Base-by-base conservation (phyloP, 495 filamentous ascomycete genomes). In the Haplographium delicatum region DNA sequence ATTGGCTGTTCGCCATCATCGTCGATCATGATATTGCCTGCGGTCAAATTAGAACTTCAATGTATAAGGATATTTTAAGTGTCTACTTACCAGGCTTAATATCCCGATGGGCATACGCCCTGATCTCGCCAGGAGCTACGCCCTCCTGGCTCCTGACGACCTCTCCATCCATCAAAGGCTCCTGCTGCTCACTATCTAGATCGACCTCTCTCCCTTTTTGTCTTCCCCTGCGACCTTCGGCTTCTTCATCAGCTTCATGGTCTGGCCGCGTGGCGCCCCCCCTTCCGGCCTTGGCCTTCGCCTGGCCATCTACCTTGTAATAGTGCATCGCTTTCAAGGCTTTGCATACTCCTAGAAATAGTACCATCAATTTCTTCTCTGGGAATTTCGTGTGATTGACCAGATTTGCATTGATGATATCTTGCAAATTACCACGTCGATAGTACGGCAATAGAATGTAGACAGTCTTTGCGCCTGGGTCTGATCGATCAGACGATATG, bases 371-470 rank as follows among this genome's bases (percentile, higher is more conserved):
- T 54, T 81, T 73, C 67, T 83, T 80, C 53, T 95, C 91, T 0
- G 93, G 93, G 61, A 98, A 96, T 40, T 74, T 78, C n/a, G 87
- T 88, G 55, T 95, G 89, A 66, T 98, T 97, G 72, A 98, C 91
- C 42, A 97, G 69, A 67, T 98, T 98, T 52, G 93, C 93, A 62
- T 98, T 98, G 73, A 98, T 96, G 35, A 91, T 85, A 69, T 98
- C 93, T 65, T 98, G 93, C 23, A 98, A 75, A 60, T 98, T 98
- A 16, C 93, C 93, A 33, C 93, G 74, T 52, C 88, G 78, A 68
- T 95, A 98, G 67, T 97, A 98, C 5, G 93, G 93, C 13, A 98
- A 77, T 24, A 98, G 70, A 53, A 98, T 94, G 62, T 97, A 97
- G 18, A 97, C 93, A 1, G 91, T 97, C 70, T 98, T 97, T 43